Evolutionary conservation across 2,329 filamentous ascomycete genomes (phyloP).

Genomic region (Penicillium aurantiogriseum): DNA sequence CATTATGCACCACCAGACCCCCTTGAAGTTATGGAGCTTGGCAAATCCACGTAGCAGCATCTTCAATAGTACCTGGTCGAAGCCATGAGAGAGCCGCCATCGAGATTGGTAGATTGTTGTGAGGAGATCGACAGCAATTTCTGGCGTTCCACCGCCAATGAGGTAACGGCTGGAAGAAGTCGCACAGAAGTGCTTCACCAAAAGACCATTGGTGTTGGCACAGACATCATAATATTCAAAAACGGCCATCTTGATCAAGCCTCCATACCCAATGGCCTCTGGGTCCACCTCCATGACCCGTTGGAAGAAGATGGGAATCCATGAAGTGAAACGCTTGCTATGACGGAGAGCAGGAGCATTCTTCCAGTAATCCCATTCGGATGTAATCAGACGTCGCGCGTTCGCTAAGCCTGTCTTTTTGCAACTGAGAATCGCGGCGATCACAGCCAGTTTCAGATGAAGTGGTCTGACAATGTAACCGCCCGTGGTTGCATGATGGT

Average conservation of each 20-base stretch:
- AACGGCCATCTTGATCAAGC: constrained; percentile 36
- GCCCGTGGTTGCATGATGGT: constrained; percentile 29
- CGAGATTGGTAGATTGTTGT: constrained; percentile 38
- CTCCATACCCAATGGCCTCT: constrained; percentile 18
- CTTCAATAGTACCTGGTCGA: constrained; percentile 40
- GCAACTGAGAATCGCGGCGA: constrained; percentile 36
- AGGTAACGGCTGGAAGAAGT: constrained; percentile 29
- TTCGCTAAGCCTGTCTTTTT: constrained; percentile 24
- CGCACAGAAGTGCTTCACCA: constrained; percentile 39
- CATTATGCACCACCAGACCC: constrained; percentile 43
- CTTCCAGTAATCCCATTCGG: constrained; percentile 25
- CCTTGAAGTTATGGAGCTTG: constrained; percentile 29
- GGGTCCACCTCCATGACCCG: constrained; percentile 31
- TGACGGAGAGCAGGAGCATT: constrained; percentile 10
- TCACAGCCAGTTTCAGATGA: constrained; percentile 39
- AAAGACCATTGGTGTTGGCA: constrained; percentile 30
- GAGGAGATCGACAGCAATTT: constrained; percentile 36
- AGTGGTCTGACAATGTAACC: constrained; percentile 33
- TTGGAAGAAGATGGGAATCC: constrained; percentile 38
- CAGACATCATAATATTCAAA: constrained; percentile 43
- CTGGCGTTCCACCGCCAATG: constrained; percentile 26
- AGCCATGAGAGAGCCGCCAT: constrained; percentile 32
- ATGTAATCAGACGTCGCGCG: constrained; percentile 35
- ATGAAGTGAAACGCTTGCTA: constrained; percentile 24
- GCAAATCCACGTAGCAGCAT: constrained; percentile 39